Evolutionary conservation across 148 eudicot species (phyloP).

Genomic region (Heliosperma pusillum): DNA sequence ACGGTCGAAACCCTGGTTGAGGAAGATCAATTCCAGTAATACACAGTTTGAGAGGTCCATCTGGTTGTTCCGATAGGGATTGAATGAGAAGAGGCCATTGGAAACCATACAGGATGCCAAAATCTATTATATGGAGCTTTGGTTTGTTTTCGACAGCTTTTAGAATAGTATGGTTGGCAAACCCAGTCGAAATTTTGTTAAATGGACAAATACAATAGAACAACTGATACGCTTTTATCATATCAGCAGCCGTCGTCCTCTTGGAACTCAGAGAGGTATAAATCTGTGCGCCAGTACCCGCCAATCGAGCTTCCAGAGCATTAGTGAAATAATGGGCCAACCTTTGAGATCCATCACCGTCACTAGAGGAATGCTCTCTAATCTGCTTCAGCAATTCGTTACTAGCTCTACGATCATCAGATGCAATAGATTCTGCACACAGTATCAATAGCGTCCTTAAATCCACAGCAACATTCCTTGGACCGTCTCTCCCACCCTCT

Average conservation of each 20-base stretch:
- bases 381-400: conserved; percentile 43
- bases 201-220: conserved; percentile 42
- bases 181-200: conserved; percentile 38
- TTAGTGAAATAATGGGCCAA: conserved; percentile 43
- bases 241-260: conserved; percentile 41
- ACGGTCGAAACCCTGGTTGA: conserved; percentile 57
- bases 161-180: conserved; percentile 29
- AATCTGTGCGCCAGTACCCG: conserved; percentile 42
- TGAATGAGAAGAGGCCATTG: conserved; percentile 63
- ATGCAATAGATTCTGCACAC: conserved; percentile 47
- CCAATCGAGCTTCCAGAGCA: conserved; percentile 48
- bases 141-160: conserved; percentile 28
- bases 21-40: conserved; percentile 62
- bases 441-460: conserved; percentile 35
- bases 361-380: conserved; percentile 37
- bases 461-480: no score
- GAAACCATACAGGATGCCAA: conserved; percentile 56
- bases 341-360: conserved; percentile 44
- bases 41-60: conserved; percentile 46
- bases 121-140: conserved; percentile 52
- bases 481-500: no score
- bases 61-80: conserved; percentile 31
- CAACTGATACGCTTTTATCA: conserved; percentile 45
- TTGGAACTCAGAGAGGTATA: conserved; percentile 36
- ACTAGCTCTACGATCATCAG: conserved; percentile 39